Conservation (phyloP, 805 yeast genomes). For the Candida orba region DNA sequence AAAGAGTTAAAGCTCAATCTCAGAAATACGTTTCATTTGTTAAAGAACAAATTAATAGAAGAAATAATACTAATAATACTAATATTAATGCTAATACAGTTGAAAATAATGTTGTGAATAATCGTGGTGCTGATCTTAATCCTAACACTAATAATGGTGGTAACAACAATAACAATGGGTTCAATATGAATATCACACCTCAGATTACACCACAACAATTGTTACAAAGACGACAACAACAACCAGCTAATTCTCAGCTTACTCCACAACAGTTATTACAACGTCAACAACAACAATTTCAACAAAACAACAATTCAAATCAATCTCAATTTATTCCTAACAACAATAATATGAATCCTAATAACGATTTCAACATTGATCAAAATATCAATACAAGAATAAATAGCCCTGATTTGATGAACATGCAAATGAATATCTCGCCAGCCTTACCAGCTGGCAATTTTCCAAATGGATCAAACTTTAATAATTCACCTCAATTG, state of each 20-base stretch:
- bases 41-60: conserved; percentile 46
- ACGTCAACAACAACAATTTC: conserved; percentile 20
- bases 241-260: conserved; percentile 9
- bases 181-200: conserved; percentile 6
- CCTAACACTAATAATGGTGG: not conserved
- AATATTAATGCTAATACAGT: not conserved
- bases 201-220: conserved; percentile 24
- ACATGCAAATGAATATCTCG: not conserved
- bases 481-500: conserved; percentile 10
- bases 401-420: conserved; percentile 9
- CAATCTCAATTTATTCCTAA: conserved; percentile 8
- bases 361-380: conserved; percentile 1
- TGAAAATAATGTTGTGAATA: not conserved
- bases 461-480: conserved; percentile 6
- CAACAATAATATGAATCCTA: conserved; percentile 1
- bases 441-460: conserved; percentile 5
- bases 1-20: conserved; percentile 63
- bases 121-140: not conserved
- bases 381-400: conserved; percentile 1
- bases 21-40: conserved; percentile 71
- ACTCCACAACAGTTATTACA: conserved; percentile 24
- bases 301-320: conserved; percentile 5
- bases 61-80: conserved; percentile 23
- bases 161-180: not conserved
- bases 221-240: conserved; percentile 23